Evolutionary conservation across 2,329 filamentous ascomycete species (phyloP), one percentile per base, ranked within the genome.

Genomic region (Gyromitra esculenta): DNA sequence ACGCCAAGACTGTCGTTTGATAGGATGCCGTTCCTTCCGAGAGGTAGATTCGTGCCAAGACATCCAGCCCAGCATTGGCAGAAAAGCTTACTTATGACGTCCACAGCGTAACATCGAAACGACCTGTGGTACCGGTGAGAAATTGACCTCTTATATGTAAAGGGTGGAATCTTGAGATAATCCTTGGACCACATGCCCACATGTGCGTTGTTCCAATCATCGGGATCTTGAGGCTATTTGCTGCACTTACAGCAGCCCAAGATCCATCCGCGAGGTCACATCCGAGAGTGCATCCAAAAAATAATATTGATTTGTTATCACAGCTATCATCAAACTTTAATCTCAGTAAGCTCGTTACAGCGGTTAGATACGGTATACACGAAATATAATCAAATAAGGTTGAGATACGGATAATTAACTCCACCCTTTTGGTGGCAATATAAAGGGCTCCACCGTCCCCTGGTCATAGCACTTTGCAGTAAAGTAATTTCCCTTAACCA

Each of bases 71-170:
- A 74, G 71, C 71, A 31, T 74, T 74, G 71, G 71, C 71, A 74
- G 11, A 63, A 74, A 74, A 74, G 71, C 71, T 74, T 74, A 69
- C 56, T 63, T 60, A 67, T 63, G 71, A 74, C 71, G 71, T 63
- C 21, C 63, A 5, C 31, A 6, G 39, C 50, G 31, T 18, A 35
- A 35, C 65, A 59, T 9, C 25, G 25, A 31, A 31, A 31, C 25
- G 4, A 31, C 25, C 25, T 3, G 25, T 3, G 2, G 4, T 45
- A 9, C 43, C 43, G 9, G 43, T 15, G 13, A 45, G 43, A 2
- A 45, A 45, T 45, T 13, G 43, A 45, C 9, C 43, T 13, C 43
- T 15, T 45, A 45, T 45, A 21, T 1, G 18, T 21, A 11, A 13
- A 15, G 25, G 25, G 25, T 2, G 25, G 11, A 13, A 45, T 15